Percentiles rank a stretch among this genome's conserved stretches.
Conservation (phyloP, 192 early-diverging fungal genomes). For the Entophlyctis luteolus region DNA sequence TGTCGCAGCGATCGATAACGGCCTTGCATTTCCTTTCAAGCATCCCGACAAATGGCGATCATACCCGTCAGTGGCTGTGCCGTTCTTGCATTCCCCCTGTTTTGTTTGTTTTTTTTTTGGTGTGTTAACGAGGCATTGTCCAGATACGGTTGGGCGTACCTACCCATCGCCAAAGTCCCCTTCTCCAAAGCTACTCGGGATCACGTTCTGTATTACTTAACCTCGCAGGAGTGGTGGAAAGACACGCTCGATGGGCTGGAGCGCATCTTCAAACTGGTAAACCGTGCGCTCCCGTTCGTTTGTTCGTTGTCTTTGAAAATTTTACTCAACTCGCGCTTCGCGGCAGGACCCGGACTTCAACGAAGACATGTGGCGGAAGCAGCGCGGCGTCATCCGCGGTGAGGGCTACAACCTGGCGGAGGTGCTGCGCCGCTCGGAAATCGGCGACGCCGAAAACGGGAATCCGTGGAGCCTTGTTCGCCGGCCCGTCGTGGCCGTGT, state of each 20-base stretch:
- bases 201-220: conserved; percentile 64
- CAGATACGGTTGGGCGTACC: conserved; percentile 75
- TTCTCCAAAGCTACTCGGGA: conserved; percentile 70
- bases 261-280: conserved; percentile 50
- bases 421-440: conserved; percentile 51
- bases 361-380: conserved; percentile 72
- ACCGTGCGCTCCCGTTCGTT: too few species aligned
- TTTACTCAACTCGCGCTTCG: too few species aligned
- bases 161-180: conserved; percentile 63
- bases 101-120: not conserved
- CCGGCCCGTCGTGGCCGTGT: conserved; percentile 46
- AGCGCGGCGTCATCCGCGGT: conserved; percentile 79
- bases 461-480: conserved; percentile 44
- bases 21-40: conserved; percentile 88
- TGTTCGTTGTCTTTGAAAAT: too few species aligned
- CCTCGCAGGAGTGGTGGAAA: conserved; percentile 73
- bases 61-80: conserved; percentile 59
- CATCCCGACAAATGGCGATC: conserved; percentile 85
- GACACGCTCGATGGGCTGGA: conserved; percentile 67
- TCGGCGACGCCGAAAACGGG: conserved; percentile 36
- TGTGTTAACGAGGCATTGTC: not conserved
- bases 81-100: too few species aligned
- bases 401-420: conserved; percentile 83
- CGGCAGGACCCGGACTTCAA: conserved; percentile 69
- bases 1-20: conserved; percentile 88